These are phyloP conservation scores for Escovopsis sp. DNA, from an alignment of 2,329 filamentous ascomycete genomes.

Conservation along the genomic window DNA sequence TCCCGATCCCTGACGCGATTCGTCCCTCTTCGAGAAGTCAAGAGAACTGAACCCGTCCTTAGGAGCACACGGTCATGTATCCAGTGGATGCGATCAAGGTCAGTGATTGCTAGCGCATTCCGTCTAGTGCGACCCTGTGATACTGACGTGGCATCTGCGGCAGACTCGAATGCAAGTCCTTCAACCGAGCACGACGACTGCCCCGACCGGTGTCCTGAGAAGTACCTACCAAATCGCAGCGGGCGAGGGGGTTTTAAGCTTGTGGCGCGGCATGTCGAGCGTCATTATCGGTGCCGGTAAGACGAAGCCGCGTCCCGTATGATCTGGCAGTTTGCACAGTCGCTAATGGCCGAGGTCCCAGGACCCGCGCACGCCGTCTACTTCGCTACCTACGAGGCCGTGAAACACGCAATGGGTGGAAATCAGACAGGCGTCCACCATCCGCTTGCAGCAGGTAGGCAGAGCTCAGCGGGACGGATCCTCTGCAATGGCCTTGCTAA, in stretches of 20 bases:
- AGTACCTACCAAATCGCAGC: conserved; percentile 85
- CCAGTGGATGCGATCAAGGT: conserved; percentile 97
- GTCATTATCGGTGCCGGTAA: conserved; percentile 88
- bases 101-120: conserved; percentile 7
- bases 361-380: conserved; percentile 95
- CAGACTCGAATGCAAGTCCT: conserved; percentile 98
- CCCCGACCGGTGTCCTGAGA: conserved; percentile 83
- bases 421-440: conserved; percentile 82
- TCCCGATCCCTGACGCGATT: not conserved
- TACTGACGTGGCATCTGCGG: not conserved
- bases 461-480: not conserved
- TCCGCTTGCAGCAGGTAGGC: conserved; percentile 73
- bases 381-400: conserved; percentile 93
- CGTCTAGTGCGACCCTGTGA: not conserved
- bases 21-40: not conserved
- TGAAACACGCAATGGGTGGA: conserved; percentile 91
- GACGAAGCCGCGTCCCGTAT: conserved; percentile 14
- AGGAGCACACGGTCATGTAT: conserved; percentile 99
- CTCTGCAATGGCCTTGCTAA: conserved; percentile 3
- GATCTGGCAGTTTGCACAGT: conserved; percentile 7
- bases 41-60: conserved; percentile 8
- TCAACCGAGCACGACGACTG: conserved; percentile 63
- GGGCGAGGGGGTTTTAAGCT: conserved; percentile 74
- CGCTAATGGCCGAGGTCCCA: conserved; percentile 22
- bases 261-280: conserved; percentile 95